Base-by-base conservation (phyloP, 1,139 yeast genomes). In the Blastobotrys raffinosifermentans region DNA sequence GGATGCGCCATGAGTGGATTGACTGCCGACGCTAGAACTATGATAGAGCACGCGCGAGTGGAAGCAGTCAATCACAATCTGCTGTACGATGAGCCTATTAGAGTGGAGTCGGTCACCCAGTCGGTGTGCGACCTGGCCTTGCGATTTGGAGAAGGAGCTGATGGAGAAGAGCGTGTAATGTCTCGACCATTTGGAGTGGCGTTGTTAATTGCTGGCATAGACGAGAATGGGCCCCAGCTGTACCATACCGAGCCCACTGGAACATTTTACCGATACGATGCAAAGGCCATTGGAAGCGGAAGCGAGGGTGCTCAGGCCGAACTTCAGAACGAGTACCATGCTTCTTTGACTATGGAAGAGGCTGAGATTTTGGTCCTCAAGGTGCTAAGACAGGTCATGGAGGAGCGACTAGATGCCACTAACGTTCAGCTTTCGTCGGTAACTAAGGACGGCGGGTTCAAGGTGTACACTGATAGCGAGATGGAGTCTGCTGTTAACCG, bases 181-280 rank as follows among this genome's bases (percentile, higher is more conserved):
- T 86, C 96, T 3, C 79, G 99, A 66, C 99, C 99, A 8, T 93
- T 93, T 63, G 99, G 99, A 58, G 99, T 93, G 37, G 99, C 99
- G 2, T 69, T 93, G 49, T 73, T 93, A 57, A 82, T 93, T 58
- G 98, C 98, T 6, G 99, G 99, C 35, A 73, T 80, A 51, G 98
- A 91, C 65, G 94, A 86, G 52, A 81, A 85, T 55, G 98, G 98
- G 0, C 96, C 96, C 37, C 98, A 91, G 64, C 73, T 93, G 57
- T 61, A 84, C 61, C 97, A 93, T 60, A 96, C 98, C n/a, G 99
- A 93, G 64, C 98, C 99, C 29, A 83, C 96, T 13, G 99, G 99
- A 44, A 91, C 99, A 1, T 93, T 87, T 55, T 93, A 91, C 68
- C 77, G 94, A 63, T 93, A 91, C 61, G 96, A 91, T 56, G 99